Percentiles rank a stretch among this genome's conserved stretches.
Evolutionary conservation across 768 basidiomycete genomes (phyloP).

Genomic region (Pisolithus orientalis): DNA sequence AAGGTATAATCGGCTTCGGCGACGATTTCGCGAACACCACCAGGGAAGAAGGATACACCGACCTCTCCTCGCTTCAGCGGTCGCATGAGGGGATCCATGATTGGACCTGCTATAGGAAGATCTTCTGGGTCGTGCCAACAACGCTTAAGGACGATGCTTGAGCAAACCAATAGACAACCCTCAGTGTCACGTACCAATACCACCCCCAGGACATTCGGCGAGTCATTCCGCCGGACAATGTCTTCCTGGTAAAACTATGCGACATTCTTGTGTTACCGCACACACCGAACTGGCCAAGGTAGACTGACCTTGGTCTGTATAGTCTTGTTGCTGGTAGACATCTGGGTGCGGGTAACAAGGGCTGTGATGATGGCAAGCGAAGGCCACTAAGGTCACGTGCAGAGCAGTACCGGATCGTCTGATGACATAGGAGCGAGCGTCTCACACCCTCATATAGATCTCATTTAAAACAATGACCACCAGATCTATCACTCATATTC

Average conservation of each 20-base stretch:
- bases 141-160: slow-evolving; percentile 41
- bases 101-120: slow-evolving; percentile 35
- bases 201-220: slow-evolving; percentile 45
- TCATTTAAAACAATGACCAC: neutral
- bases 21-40: slow-evolving; percentile 58
- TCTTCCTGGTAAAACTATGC: slow-evolving; percentile 63
- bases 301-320: slow-evolving; percentile 29
- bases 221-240: slow-evolving; percentile 44
- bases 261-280: neutral
- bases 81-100: slow-evolving; percentile 67
- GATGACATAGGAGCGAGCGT: neutral
- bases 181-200: slow-evolving; percentile 48
- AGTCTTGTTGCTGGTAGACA: slow-evolving; percentile 20
- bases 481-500: slow-evolving; percentile 6
- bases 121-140: slow-evolving; percentile 90
- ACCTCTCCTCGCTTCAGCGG: slow-evolving; percentile 75
- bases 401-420: neutral
- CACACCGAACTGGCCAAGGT: neutral
- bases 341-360: slow-evolving; percentile 3
- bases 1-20: slow-evolving; percentile 62
- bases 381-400: neutral
- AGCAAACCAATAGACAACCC: slow-evolving; percentile 7
- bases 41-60: slow-evolving; percentile 64
- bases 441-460: neutral
- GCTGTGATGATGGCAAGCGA: neutral